These are phyloP conservation scores for Pseudozyma hubeiensis DNA, from an alignment of 1,284 basidiomycete genomes.

Conservation along the genomic window DNA sequence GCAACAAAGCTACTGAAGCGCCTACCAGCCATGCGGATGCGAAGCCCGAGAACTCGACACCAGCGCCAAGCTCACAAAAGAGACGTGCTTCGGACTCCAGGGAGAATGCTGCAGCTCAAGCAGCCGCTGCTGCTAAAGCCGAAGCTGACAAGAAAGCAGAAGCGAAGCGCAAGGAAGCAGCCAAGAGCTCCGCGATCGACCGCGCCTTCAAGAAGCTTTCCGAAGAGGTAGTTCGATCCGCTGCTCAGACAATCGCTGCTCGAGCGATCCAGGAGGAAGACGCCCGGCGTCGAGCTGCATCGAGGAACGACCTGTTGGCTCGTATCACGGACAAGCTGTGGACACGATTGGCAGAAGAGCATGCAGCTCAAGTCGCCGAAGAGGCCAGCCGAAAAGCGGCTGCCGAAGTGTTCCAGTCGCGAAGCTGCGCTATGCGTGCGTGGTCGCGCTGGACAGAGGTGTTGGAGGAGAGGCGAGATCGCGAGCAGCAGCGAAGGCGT, in stretches of 20 bases:
- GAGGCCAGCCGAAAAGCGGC: constrained; percentile 18
- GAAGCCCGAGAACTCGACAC: neutral
- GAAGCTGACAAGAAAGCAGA: constrained; percentile 20
- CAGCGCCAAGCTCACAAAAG: constrained; percentile 9
- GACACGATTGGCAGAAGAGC: constrained; percentile 20
- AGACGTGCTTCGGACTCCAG: constrained; percentile 19
- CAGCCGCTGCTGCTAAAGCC: constrained; percentile 18
- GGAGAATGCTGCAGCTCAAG: constrained; percentile 16
- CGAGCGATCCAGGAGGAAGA: constrained; percentile 22
- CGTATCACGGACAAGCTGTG: constrained; percentile 22
- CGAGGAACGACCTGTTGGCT: constrained; percentile 19
- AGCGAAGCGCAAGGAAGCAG: constrained; percentile 20
- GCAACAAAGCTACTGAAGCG: neutral
- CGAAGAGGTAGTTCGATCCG: constrained; percentile 14
- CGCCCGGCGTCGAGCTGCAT: constrained; percentile 20
- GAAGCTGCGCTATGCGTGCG: constrained; percentile 14
- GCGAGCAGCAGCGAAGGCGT: constrained; percentile 19
- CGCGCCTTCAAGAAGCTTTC: constrained; percentile 26
- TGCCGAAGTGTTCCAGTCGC: constrained; percentile 20
- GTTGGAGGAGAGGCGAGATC: constrained; percentile 25
- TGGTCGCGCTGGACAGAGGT: constrained; percentile 27
- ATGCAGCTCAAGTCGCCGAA: constrained; percentile 11
- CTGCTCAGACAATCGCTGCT: constrained; percentile 14
- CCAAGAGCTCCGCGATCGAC: constrained; percentile 13
- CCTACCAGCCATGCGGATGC: neutral